These are phyloP conservation scores for Linnemannia schmuckeri DNA, from an alignment of 192 early-diverging fungal genomes.

Conservation along the genomic window DNA sequence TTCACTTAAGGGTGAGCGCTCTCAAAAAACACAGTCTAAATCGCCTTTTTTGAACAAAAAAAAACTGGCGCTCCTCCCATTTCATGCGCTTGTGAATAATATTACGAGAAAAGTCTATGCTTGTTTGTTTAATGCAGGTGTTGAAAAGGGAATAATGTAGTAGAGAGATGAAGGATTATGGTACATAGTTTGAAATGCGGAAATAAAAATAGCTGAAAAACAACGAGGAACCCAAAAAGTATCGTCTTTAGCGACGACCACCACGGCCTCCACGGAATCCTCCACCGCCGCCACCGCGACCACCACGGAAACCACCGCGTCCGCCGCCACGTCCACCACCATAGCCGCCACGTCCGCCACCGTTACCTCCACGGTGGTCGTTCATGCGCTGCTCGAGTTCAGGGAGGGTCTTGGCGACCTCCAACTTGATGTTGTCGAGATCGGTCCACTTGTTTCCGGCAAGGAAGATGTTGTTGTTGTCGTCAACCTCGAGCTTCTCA, in stretches of 20 bases:
- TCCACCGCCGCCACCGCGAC: constrained; percentile 58
- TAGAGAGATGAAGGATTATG: neutral
- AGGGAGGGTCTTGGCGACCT: constrained; percentile 81
- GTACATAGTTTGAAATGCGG: constrained; percentile 15
- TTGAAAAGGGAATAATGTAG: constrained; percentile 3
- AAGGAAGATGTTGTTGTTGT: constrained; percentile 64
- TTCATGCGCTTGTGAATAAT: neutral
- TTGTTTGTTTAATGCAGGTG: constrained; percentile 2
- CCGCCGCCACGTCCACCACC: constrained; percentile 57
- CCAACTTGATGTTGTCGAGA: constrained; percentile 72
- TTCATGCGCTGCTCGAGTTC: constrained; percentile 76
- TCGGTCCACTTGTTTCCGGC: constrained; percentile 81
- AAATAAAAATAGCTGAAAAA: constrained; percentile 5
- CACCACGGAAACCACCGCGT: constrained; percentile 54
- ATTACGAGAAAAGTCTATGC: neutral
- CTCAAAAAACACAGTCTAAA: no score
- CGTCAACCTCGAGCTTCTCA: constrained; percentile 73
- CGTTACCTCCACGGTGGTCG: constrained; percentile 58
- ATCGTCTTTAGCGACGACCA: constrained; percentile 51
- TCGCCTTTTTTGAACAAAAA: no score
- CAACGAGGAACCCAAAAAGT: neutral
- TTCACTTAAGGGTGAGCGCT: neutral
- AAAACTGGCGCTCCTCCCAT: no score
- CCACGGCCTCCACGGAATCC: constrained; percentile 59
- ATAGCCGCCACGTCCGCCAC: constrained; percentile 59